Conservation (phyloP, 2,329 filamentous ascomycete genomes). For the Tolypocladium endophyticum region DNA sequence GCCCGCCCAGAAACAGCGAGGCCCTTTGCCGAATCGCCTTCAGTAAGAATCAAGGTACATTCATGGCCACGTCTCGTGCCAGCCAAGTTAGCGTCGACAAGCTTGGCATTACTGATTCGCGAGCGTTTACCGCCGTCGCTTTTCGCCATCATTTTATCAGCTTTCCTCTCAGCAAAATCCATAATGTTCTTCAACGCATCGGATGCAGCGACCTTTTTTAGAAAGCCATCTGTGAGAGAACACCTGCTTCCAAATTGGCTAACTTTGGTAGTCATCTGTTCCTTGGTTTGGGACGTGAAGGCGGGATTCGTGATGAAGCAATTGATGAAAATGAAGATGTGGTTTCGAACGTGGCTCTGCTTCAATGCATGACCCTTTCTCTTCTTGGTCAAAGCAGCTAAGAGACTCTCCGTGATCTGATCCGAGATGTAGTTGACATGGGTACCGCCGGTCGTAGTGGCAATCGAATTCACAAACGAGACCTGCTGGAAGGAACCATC, state of each 20-base stretch:
- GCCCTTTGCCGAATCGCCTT: conserved; percentile 98
- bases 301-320: conserved; percentile 85
- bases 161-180: conserved; percentile 89
- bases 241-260: conserved; percentile 91
- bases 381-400: conserved; percentile 86
- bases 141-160: conserved; percentile 90
- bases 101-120: conserved; percentile 93
- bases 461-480: conserved; percentile 97
- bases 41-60: conserved; percentile 91
- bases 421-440: conserved; percentile 97
- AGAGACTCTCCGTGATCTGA: conserved; percentile 80
- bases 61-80: conserved; percentile 83
- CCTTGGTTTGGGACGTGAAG: conserved; percentile 96
- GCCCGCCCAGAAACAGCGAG: conserved; percentile 88
- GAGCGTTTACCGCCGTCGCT: conserved; percentile 83
- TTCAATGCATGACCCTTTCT: conserved; percentile 91
- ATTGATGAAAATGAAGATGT: conserved; percentile 97
- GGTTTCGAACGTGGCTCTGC: conserved; percentile 82
- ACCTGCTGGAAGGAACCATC: conserved; percentile 97
- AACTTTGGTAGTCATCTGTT: conserved; percentile 86
- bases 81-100: conserved; percentile 94
- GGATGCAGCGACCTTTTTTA: conserved; percentile 80
- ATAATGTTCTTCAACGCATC: conserved; percentile 91
- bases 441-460: conserved; percentile 85
- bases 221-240: conserved; percentile 68